A percentile compares a stretch with the other conserved stretches of the same genome.
phyloP scores from a whole-genome alignment of 306 rosid genomes.

The Lablab purpureus region DNA sequence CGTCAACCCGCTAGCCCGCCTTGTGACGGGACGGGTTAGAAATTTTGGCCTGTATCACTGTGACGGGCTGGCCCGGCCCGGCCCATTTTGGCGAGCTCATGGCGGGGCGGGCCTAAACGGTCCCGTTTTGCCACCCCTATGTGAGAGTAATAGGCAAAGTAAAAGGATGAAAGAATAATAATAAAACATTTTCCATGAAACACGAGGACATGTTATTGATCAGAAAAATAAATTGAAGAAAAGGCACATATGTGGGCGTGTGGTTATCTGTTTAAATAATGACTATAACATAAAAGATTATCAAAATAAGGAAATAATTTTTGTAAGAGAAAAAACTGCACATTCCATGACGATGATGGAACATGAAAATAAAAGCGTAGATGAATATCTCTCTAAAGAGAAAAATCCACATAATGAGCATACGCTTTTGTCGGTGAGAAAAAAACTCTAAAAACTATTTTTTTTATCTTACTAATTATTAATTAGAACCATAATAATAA shows the following conservation, averaged over 20 bases:
- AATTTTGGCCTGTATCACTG: too few relatives aligned
- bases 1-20: too few relatives aligned
- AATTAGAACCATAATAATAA: too few relatives aligned
- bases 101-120: too few relatives aligned
- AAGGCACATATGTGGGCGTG: not conserved
- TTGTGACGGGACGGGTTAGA: too few relatives aligned
- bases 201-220: not conserved
- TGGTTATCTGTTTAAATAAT: not conserved
- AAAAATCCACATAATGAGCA: not conserved
- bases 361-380: not conserved
- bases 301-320: not conserved
- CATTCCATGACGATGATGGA: not conserved
- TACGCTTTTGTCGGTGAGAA: constrained; percentile 28
- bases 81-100: too few relatives aligned
- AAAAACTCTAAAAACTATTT: not conserved
- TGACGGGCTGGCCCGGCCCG: too few relatives aligned
- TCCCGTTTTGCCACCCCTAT: too few relatives aligned
- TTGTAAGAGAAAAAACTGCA: not conserved
- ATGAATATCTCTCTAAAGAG: not conserved
- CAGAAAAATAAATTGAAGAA: not conserved
- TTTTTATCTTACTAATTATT: not conserved
- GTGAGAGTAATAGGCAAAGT: too few relatives aligned
- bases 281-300: not conserved
- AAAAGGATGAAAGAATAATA: not conserved
- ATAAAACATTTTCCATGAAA: constrained; percentile 18